Conservation (phyloP, 164 flowering plant species). For the Cinnamomum chago region DNA sequence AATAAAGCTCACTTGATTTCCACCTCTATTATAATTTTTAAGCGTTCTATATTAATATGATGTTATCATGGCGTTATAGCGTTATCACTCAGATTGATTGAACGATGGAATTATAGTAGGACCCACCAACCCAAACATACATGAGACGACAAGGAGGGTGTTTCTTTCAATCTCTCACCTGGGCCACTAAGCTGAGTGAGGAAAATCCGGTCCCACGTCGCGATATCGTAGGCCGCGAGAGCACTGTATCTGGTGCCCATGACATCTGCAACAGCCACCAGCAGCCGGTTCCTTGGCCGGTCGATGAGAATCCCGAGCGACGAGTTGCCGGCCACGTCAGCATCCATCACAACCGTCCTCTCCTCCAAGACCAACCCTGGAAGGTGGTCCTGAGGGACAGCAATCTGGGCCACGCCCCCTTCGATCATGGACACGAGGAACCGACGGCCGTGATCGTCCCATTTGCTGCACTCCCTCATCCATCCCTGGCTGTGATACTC, state of each 20-base stretch:
- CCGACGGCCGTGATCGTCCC: constrained; percentile 65
- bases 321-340: constrained; percentile 54
- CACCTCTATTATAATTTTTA: too few relatives aligned
- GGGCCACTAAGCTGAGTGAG: constrained; percentile 63
- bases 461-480: constrained; percentile 70
- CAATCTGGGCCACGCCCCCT: constrained; percentile 62
- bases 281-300: constrained; percentile 54
- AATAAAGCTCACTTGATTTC: too few relatives aligned
- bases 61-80: too few relatives aligned
- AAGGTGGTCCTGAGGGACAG: constrained; percentile 30
- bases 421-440: constrained; percentile 69
- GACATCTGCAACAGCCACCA: constrained; percentile 58
- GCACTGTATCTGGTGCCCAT: constrained; percentile 50
- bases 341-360: constrained; percentile 36
- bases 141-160: too few relatives aligned
- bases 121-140: too few relatives aligned
- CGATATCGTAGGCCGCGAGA: constrained; percentile 74
- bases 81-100: too few relatives aligned
- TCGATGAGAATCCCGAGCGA: constrained; percentile 65
- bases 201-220: constrained; percentile 63
- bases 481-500: constrained; percentile 64
- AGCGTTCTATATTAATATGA: too few relatives aligned
- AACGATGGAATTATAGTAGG: too few relatives aligned
- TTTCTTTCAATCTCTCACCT: constrained; percentile 30
- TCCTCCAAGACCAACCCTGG: constrained; percentile 35